Conservation (phyloP, 208 protist genomes). For the Acanthamoeba sp. region DNA sequence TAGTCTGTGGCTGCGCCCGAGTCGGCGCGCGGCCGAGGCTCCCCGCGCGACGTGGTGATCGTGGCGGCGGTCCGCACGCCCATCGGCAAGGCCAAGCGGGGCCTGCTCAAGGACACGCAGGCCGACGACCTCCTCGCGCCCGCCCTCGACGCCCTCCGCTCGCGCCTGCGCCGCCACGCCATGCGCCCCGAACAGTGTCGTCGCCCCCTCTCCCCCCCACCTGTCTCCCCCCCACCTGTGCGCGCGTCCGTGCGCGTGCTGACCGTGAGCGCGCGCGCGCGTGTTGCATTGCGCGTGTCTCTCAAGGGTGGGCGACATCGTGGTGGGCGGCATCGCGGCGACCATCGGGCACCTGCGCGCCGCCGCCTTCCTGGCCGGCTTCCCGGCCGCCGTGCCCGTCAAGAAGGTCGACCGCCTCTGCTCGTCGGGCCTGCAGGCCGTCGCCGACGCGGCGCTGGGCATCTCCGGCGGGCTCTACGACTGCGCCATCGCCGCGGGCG, state of each 20-base stretch:
- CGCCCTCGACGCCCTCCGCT: conserved; percentile 74
- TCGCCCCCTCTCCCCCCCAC: no score
- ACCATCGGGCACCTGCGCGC: neutral
- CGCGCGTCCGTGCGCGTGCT: neutral
- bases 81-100: conserved; percentile 82
- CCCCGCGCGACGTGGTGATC: conserved; percentile 17
- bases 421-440: conserved; percentile 80
- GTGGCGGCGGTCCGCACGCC: conserved; percentile 74
- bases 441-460: conserved; percentile 80
- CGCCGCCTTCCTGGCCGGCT: conserved; percentile 77
- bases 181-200: conserved; percentile 75
- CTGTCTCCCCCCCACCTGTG: no score
- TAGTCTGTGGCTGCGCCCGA: neutral
- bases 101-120: conserved; percentile 81
- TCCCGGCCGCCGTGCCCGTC: conserved; percentile 78
- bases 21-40: neutral
- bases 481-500: conserved; percentile 81
- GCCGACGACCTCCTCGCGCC: conserved; percentile 79
- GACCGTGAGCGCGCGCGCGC: no score
- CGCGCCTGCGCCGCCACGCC: conserved; percentile 43
- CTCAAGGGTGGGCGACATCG: conserved; percentile 59
- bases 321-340: conserved; percentile 69
- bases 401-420: conserved; percentile 81
- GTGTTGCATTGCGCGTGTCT: conserved; percentile 35
- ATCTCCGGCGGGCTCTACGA: conserved; percentile 60